Evolutionary conservation across 1,284 basidiomycete species (phyloP), one percentile per base, ranked within the genome.

Genomic region (Leccinum pallidistipes): DNA sequence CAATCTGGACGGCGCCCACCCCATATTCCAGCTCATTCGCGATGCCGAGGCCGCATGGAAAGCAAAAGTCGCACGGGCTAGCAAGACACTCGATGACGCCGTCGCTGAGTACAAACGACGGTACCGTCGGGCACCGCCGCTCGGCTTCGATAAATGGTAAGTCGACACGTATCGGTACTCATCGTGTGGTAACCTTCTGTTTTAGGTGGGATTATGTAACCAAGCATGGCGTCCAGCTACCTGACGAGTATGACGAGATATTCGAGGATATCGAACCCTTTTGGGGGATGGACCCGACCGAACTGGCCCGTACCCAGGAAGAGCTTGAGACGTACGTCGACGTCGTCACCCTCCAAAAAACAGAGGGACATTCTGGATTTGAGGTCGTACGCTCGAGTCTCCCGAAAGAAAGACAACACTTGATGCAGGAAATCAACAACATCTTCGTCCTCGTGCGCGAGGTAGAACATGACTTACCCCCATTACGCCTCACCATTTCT

Each of bases 211-310:
- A 71, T 11, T 89, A 86, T 64, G 82, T 84, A 3, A 67, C 80
- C 61, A 73, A 78, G 50, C 72, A 89, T 72, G 68, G 81, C 12
- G 80, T 90, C 3, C 81, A 80, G 40, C 80, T 88, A 0, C 81
- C 80, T 1, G 86, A 88, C 69, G 83, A 90, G 55, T 84, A 83
- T 57, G 81, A 83, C 65, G 80, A 83, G 56, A 85, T 88, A 45
- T 75, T 80, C 63, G 65, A 74, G 11, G 84, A 85, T 67, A 70
- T 86, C 9, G 81, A 83, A 59, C 83, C 80, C 0, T 84, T 81
- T 67, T 85, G 80, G 82, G 84, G 83, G 0, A 77, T 86, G 62
- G 69, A 80, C 55, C 84, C 84, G 0, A 62, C 62, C 1, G 78
- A 81, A 36, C 65, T 86, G 10, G 78, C 76, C 4, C 63, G 60